phyloP scores from a whole-genome alignment of 2,329 filamentous ascomycete genomes.

The Trichoderma arundinaceum region DNA sequence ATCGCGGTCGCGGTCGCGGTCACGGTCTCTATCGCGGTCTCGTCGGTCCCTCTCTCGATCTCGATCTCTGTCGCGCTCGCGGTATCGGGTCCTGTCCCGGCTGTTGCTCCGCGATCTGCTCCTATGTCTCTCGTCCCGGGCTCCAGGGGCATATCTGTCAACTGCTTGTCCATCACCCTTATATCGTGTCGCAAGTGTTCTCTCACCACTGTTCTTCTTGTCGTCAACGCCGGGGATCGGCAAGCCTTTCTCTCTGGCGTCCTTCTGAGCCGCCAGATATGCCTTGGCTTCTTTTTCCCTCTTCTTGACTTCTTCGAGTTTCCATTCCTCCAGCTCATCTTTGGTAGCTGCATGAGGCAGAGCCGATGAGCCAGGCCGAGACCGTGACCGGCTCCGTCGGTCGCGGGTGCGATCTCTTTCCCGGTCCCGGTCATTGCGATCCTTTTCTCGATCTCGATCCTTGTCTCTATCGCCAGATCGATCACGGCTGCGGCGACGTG shows the following conservation, averaged over 20 bases:
- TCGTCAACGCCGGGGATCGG: conserved; percentile 65
- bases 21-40: conserved; percentile 45
- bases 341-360: conserved; percentile 49
- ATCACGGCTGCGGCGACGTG: conserved; percentile 40
- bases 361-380: conserved; percentile 46
- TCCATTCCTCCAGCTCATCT: conserved; percentile 61
- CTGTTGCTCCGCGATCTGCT: conserved; percentile 47
- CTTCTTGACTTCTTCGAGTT: conserved; percentile 65
- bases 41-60: conserved; percentile 43
- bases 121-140: conserved; percentile 49
- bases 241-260: conserved; percentile 64
- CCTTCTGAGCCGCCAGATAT: conserved; percentile 66
- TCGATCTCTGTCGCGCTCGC: conserved; percentile 44
- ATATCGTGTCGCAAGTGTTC: conserved; percentile 48
- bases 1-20: conserved; percentile 48
- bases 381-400: conserved; percentile 54
- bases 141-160: conserved; percentile 56
- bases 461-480: conserved; percentile 38
- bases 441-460: conserved; percentile 38
- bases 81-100: conserved; percentile 46
- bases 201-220: conserved; percentile 54
- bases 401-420: conserved; percentile 41
- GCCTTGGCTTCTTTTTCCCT: conserved; percentile 68
- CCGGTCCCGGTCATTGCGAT: conserved; percentile 36
- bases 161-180: conserved; percentile 39